phyloP scores from a whole-genome alignment of 257 asterid species.

The Prunella vulgaris region DNA sequence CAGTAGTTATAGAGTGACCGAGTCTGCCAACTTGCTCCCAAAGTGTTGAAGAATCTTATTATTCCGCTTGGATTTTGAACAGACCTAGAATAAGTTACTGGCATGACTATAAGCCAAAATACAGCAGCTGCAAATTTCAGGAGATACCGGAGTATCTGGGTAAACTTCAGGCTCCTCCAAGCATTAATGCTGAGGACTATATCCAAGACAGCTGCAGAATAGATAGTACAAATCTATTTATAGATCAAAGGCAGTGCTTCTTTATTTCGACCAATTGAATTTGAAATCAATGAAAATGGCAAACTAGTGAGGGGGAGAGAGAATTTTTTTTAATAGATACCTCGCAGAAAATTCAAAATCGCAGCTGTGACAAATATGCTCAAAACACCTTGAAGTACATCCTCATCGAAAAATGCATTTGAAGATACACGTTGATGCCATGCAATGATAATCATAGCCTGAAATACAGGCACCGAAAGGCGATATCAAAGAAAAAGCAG shows the following conservation, averaged over 20 bases:
- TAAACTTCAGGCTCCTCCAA: constrained; percentile 79
- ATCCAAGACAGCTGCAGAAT: constrained; percentile 81
- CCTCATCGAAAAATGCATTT: constrained; percentile 52
- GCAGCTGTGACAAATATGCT: constrained; percentile 98
- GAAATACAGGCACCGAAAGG: constrained; percentile 22
- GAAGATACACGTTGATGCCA: constrained; percentile 75
- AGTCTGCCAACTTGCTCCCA: constrained; percentile 69
- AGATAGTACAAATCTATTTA: constrained; percentile 18
- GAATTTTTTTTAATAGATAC: constrained; percentile 31
- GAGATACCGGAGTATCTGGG: constrained; percentile 83
- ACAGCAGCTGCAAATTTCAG: constrained; percentile 75
- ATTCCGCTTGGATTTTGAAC: constrained; percentile 79
- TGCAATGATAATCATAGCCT: constrained; percentile 96
- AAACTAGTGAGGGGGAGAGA: background rate
- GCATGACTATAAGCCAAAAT: constrained; percentile 89
- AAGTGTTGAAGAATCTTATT: constrained; percentile 54
- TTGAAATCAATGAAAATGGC: background rate
- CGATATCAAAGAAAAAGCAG: background rate
- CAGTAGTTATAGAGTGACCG: constrained; percentile 70
- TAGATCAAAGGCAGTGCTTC: too few relatives aligned
- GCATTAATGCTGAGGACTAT: constrained; percentile 72
- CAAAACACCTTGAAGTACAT: constrained; percentile 61
- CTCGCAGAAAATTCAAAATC: constrained; percentile 74
- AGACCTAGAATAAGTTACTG: constrained; percentile 74
- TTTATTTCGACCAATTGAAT: constrained; percentile 8